Conservation (phyloP, 225 moss, liverwort and hornwort species). For the Polytrichum formosum region DNA sequence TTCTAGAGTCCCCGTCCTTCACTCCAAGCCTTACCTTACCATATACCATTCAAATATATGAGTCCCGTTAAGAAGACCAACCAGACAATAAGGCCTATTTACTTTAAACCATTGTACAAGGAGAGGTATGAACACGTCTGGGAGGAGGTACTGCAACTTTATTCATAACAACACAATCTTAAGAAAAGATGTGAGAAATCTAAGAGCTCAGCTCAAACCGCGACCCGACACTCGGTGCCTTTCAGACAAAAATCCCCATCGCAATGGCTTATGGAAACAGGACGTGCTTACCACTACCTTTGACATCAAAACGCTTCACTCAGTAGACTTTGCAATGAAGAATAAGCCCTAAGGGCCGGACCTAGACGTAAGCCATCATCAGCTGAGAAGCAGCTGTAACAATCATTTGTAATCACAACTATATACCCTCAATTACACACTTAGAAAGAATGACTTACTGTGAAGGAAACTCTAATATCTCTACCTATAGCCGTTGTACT, state of each 20-base stretch:
- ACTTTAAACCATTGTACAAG: too few species aligned
- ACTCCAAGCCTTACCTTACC: too few species aligned
- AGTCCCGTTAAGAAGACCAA: too few species aligned
- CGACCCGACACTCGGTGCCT: slow-evolving; percentile 24
- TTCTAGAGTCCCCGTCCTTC: too few species aligned
- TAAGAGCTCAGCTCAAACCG: slow-evolving; percentile 27
- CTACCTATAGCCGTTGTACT: slow-evolving; percentile 87
- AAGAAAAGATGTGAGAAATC: slow-evolving; percentile 33
- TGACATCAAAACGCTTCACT: slow-evolving; percentile 26
- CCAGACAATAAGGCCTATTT: too few species aligned
- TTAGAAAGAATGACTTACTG: slow-evolving; percentile 11
- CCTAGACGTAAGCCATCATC: slow-evolving; percentile 16
- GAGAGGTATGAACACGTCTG: too few species aligned
- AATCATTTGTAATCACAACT: slow-evolving; percentile 29
- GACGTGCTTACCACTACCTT: slow-evolving; percentile 36
- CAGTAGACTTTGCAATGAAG: slow-evolving; percentile 41
- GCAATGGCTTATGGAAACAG: slow-evolving; percentile 47
- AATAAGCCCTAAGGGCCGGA: slow-evolving; percentile 28
- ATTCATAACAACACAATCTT: slow-evolving; percentile 45
- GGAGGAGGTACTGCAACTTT: slow-evolving; percentile 9
- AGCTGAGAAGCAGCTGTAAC: slow-evolving; percentile 50
- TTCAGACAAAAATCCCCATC: slow-evolving; percentile 44
- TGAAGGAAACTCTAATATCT: slow-evolving; percentile 12
- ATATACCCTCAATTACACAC: slow-evolving; percentile 25
- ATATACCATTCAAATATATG: too few species aligned